Evolutionary conservation across 1,284 basidiomycete species (phyloP).

Genomic region (Kwoniella shivajii): DNA sequence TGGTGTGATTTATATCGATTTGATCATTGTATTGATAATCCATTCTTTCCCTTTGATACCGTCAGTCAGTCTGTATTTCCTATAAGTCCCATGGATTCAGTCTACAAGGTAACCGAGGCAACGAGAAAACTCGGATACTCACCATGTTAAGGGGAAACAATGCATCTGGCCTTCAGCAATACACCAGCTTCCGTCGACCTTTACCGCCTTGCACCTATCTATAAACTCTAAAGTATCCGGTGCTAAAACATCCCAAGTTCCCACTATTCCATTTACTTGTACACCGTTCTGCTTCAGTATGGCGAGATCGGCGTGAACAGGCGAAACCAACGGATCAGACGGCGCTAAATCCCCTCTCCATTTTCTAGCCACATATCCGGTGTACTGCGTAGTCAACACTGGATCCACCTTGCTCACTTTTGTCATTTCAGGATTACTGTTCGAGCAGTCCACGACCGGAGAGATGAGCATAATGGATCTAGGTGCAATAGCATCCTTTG

Average conservation of each 20-base stretch:
- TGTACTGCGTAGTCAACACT: background rate
- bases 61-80: constrained; percentile 1
- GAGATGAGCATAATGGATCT: background rate
- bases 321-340: constrained; percentile 1
- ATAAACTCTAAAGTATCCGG: background rate
- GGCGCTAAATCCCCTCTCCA: background rate
- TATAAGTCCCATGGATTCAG: background rate
- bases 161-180: constrained; percentile 4
- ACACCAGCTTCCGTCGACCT: background rate
- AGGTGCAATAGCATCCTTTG: background rate
- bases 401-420: background rate
- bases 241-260: constrained; percentile 5
- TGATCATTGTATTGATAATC: background rate
- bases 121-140: background rate
- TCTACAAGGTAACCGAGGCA: background rate
- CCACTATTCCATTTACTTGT: constrained; percentile 1
- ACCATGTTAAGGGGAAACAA: constrained; percentile 3
- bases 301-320: background rate
- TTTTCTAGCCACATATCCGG: constrained; percentile 1
- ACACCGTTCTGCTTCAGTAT: background rate
- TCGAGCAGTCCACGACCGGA: constrained; percentile 1
- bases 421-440: constrained; percentile 1
- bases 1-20: background rate
- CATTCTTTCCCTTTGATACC: constrained; percentile 1
- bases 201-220: background rate